Percentiles rank a stretch among this genome's conserved stretches.
These are phyloP conservation scores for Didymella segeticola DNA, from an alignment of 2,329 filamentous ascomycete species.

Conservation along the genomic window DNA sequence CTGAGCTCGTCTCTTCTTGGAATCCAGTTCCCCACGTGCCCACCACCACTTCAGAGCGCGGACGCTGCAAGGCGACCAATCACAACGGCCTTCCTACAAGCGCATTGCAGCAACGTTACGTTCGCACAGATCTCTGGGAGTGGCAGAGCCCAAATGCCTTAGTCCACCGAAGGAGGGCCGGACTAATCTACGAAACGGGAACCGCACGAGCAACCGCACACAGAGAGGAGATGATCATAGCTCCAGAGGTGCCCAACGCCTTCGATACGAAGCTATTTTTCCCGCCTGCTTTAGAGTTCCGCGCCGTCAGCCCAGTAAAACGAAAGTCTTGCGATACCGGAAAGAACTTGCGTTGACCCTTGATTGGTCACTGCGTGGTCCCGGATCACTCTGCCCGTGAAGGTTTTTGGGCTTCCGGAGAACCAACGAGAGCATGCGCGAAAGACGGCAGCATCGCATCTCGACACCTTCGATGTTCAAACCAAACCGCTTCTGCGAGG, in stretches of 20 bases:
- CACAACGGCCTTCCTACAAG: not conserved
- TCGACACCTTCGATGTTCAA: not conserved
- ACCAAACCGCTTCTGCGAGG: not conserved
- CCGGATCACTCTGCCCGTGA: not conserved
- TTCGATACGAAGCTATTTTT: constrained; percentile 1
- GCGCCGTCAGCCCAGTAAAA: not conserved
- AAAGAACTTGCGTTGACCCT: not conserved
- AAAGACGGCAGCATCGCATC: not conserved
- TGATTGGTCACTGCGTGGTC: constrained; percentile 2
- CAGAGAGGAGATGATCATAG: constrained; percentile 7
- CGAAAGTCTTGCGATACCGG: constrained; percentile 4
- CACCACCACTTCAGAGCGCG: not conserved
- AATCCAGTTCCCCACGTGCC: not conserved
- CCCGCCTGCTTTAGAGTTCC: not conserved
- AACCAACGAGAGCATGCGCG: not conserved
- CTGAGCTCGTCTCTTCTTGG: constrained; percentile 2
- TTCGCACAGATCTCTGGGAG: constrained; percentile 11
- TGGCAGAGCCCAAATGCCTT: constrained; percentile 15
- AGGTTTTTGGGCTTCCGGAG: not conserved
- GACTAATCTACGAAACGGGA: constrained; percentile 8
- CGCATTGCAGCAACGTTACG: not conserved
- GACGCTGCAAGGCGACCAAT: not conserved
- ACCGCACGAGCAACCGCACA: constrained; percentile 6
- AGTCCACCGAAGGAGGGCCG: constrained; percentile 16
- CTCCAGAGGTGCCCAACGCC: constrained; percentile 3